Evolutionary conservation across 2,329 filamentous ascomycete species (phyloP).

Genomic region (Hypomyces perniciosus): DNA sequence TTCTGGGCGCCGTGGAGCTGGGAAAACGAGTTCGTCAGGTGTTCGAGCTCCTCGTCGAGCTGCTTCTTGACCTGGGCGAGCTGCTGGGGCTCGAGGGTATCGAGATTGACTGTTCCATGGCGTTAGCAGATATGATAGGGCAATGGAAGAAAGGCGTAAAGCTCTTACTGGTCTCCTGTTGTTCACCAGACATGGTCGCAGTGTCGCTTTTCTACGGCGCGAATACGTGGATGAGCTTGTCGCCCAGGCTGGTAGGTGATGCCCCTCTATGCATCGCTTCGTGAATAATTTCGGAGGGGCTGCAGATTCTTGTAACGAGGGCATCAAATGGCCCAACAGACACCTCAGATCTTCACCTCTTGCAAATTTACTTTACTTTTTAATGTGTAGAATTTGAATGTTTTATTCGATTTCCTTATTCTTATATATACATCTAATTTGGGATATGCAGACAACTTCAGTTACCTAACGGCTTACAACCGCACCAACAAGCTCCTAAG

Average conservation of each 20-base stretch:
- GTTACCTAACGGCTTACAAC: slow-evolving; percentile 33
- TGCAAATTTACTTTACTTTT: not conserved
- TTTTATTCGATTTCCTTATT: not conserved
- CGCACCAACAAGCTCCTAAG: slow-evolving; percentile 41
- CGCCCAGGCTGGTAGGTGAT: slow-evolving; percentile 6
- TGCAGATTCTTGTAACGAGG: slow-evolving; percentile 27
- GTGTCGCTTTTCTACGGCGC: not conserved
- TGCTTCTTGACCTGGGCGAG: slow-evolving; percentile 91
- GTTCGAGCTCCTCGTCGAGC: slow-evolving; percentile 91
- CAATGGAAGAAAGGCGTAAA: not conserved
- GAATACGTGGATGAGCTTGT: slow-evolving; percentile 5
- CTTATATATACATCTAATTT: not conserved
- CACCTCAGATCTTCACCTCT: not conserved
- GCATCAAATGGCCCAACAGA: not conserved
- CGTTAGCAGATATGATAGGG: not conserved
- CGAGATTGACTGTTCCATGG: slow-evolving; percentile 51
- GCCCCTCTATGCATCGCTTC: slow-evolving; percentile 23
- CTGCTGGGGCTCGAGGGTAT: slow-evolving; percentile 74
- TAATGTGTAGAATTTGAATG: not conserved
- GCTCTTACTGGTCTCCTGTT: slow-evolving; percentile 28
- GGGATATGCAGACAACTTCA: not conserved
- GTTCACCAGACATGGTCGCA: slow-evolving; percentile 28
- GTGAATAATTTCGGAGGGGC: slow-evolving; percentile 28
- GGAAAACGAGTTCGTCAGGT: slow-evolving; percentile 82
- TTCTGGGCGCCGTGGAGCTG: slow-evolving; percentile 85